A percentile compares a stretch with the other conserved stretches of the same genome.
Conservation (phyloP, 352 stramenopile species). For the Phytophthora idaei region DNA sequence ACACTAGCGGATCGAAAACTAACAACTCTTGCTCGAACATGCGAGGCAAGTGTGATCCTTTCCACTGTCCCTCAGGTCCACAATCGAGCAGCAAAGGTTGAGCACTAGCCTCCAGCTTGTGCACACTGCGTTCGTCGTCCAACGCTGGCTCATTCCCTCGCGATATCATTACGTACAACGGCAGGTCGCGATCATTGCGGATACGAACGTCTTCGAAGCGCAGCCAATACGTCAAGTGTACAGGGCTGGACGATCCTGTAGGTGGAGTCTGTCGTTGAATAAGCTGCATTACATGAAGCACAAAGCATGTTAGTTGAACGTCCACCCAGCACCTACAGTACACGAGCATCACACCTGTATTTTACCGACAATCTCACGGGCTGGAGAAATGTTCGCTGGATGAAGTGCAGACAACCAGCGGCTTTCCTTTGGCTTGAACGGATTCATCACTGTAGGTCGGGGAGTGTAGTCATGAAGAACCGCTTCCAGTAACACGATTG, state of each 20-base stretch:
- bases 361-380: conserved; percentile 18
- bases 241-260: conserved; percentile 2
- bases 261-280: conserved; percentile 4
- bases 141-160: conserved; percentile 22
- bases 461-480: conserved; percentile 34
- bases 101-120: conserved; percentile 43
- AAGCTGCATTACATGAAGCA: conserved; percentile 12
- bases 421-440: conserved; percentile 32
- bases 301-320: conserved; percentile 1
- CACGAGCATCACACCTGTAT: conserved; percentile 20
- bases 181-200: conserved; percentile 62
- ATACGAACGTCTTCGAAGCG: conserved; percentile 61
- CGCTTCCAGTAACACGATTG: conserved; percentile 38
- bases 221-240: conserved; percentile 46
- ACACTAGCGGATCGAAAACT: conserved; percentile 61
- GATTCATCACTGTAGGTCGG: conserved; percentile 24
- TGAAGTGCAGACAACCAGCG: conserved; percentile 27
- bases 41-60: conserved; percentile 47
- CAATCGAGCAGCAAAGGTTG: conserved; percentile 62
- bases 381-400: conserved; percentile 8
- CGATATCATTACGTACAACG: conserved; percentile 66
- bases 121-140: conserved; percentile 40
- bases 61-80: conserved; percentile 68
- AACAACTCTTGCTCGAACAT: conserved; percentile 65
- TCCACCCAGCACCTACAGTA: not conserved